Conservation (phyloP, 371 early-diverging fungal genomes). For the Lichtheimia hyalospora region DNA sequence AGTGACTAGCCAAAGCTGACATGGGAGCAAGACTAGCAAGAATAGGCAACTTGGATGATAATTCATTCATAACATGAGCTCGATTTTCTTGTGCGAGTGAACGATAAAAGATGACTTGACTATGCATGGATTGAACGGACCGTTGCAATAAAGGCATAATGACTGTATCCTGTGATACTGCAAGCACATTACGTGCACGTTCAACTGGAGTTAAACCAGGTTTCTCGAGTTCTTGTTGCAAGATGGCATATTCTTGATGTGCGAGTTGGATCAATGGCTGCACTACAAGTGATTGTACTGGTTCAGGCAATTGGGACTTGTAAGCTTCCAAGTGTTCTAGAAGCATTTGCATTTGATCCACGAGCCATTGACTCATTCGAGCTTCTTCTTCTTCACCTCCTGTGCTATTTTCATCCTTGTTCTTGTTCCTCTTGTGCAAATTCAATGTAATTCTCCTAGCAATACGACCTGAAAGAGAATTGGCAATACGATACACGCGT, state of each 20-base stretch:
- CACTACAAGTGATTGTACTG: neutral
- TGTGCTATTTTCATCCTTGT: too few relatives aligned
- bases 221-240: conserved; percentile 3
- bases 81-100: conserved; percentile 6
- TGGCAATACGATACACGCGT: conserved; percentile 11
- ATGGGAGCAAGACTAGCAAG: conserved; percentile 7
- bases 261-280: neutral
- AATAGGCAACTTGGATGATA: conserved; percentile 5
- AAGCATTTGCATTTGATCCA: neutral
- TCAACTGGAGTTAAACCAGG: neutral
- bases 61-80: conserved; percentile 10
- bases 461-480: conserved; percentile 6
- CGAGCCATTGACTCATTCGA: neutral
- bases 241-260: conserved; percentile 5
- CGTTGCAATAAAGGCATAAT: conserved; percentile 8
- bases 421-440: neutral
- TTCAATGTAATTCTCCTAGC: conserved; percentile 1
- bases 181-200: conserved; percentile 6
- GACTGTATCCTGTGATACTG: conserved; percentile 2
- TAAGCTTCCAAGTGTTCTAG: neutral
- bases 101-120: conserved; percentile 4
- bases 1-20: conserved; percentile 6
- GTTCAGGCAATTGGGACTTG: conserved; percentile 6
- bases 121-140: conserved; percentile 5
- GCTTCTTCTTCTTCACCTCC: neutral